A percentile compares a stretch with the other conserved stretches of the same genome.
Conservation (phyloP, 176 grass and related monocot species). For the Panicum miliaceum region DNA sequence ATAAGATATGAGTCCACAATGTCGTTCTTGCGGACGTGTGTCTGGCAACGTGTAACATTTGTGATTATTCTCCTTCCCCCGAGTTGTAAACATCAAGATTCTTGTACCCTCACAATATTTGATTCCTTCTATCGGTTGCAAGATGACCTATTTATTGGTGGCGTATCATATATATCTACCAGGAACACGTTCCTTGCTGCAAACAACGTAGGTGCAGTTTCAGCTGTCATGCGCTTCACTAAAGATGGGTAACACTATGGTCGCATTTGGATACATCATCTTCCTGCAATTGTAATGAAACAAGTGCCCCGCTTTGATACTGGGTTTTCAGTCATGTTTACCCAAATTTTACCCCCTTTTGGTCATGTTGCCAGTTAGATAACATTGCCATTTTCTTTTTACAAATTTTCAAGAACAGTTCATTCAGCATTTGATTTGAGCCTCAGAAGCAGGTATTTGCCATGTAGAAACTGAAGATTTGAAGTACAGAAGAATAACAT, state of each 20-base stretch:
- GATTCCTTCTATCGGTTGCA: conserved; percentile 45
- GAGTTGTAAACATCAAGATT: conserved; percentile 46
- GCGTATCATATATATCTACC: background rate
- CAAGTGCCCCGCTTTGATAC: background rate
- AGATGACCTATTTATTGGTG: conserved; percentile 30
- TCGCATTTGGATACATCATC: background rate
- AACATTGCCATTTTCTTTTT: background rate
- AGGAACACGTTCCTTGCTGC: background rate
- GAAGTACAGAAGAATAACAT: background rate
- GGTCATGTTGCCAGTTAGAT: background rate
- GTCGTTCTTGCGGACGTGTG: conserved; percentile 29
- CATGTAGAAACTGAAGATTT: background rate
- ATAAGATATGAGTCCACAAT: conserved; percentile 39
- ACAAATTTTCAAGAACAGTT: background rate
- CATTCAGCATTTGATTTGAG: background rate
- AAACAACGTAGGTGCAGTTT: background rate
- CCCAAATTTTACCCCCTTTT: background rate
- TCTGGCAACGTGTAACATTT: conserved; percentile 49
- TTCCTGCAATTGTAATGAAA: background rate
- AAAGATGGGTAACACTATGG: background rate
- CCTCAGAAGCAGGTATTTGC: background rate
- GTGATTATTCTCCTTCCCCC: conserved; percentile 54
- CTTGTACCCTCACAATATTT: conserved; percentile 41
- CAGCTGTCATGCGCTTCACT: background rate
- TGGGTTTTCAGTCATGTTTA: background rate